Percentiles rank a stretch among this genome's conserved stretches.
Evolutionary conservation across 2,329 filamentous ascomycete genomes (phyloP).

Genomic region (Colletotrichum gigasporum): DNA sequence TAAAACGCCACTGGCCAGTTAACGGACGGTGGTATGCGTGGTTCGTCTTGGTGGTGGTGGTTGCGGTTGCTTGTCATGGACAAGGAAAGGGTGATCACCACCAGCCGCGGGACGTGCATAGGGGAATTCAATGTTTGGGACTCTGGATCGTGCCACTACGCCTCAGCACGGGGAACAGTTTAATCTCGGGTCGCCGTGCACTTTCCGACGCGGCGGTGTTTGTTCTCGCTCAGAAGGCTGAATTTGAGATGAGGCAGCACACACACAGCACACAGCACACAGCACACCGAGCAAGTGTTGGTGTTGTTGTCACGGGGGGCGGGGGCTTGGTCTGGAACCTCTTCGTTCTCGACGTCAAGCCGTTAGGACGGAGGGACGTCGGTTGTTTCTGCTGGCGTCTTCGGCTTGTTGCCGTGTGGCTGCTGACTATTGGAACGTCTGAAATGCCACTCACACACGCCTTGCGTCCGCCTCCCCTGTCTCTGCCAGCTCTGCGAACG

Average conservation of each 20-base stretch:
- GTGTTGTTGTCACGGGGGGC: too few species aligned
- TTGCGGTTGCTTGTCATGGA: too few species aligned
- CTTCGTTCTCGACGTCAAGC: neutral
- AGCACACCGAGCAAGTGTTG: too few species aligned
- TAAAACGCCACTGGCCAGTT: neutral
- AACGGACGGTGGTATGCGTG: neutral
- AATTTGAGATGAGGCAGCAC: neutral
- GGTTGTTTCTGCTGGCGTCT: neutral
- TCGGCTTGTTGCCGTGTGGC: slow-evolving; percentile 27
- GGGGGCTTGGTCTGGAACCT: neutral
- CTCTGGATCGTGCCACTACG: slow-evolving; percentile 5
- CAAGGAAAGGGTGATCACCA: neutral
- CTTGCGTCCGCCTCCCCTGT: slow-evolving; percentile 1
- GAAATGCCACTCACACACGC: slow-evolving; percentile 4
- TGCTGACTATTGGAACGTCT: slow-evolving; percentile 27
- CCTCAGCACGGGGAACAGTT: slow-evolving; percentile 19
- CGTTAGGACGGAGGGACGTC: neutral
- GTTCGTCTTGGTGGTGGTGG: too few species aligned
- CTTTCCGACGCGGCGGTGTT: neutral
- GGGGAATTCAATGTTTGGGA: neutral
- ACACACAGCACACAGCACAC: too few species aligned
- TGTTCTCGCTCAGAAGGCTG: neutral
- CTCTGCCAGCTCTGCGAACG: slow-evolving; percentile 17
- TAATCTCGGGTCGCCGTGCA: slow-evolving; percentile 14
- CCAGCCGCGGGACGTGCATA: slow-evolving; percentile 17